These are phyloP conservation scores for Leptographium lundbergii DNA, from an alignment of 2,329 filamentous ascomycete species.

Conservation along the genomic window DNA sequence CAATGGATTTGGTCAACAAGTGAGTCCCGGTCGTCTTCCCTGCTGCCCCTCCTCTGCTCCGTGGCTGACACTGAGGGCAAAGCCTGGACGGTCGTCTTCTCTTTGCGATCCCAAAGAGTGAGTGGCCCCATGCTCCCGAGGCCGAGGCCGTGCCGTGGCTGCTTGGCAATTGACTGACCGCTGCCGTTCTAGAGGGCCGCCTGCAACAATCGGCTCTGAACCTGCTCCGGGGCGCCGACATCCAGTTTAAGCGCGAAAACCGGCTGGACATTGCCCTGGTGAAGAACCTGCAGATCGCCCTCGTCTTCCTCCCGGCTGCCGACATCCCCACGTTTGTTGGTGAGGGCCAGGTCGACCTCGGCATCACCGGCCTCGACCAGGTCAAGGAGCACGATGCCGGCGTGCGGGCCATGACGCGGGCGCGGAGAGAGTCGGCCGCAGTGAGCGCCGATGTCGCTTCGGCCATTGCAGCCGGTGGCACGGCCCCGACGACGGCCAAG, in stretches of 20 bases:
- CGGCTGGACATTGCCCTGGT: slow-evolving; percentile 95
- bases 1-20: slow-evolving; percentile 44
- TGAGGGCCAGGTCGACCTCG: slow-evolving; percentile 78
- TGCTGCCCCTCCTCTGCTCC: slow-evolving; percentile 3
- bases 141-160: background rate
- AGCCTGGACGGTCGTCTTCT: slow-evolving; percentile 87
- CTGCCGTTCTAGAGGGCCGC: slow-evolving; percentile 58
- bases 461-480: slow-evolving; percentile 14
- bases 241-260: slow-evolving; percentile 91
- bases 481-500: slow-evolving; percentile 21
- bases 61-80: slow-evolving; percentile 20
- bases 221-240: slow-evolving; percentile 83
- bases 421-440: slow-evolving; percentile 31
- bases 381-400: slow-evolving; percentile 77
- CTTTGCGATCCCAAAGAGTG: slow-evolving; percentile 97
- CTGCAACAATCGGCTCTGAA: slow-evolving; percentile 81
- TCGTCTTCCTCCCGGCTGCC: slow-evolving; percentile 91
- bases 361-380: slow-evolving; percentile 89
- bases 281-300: slow-evolving; percentile 89
- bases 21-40: slow-evolving; percentile 20
- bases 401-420: slow-evolving; percentile 35
- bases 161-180: background rate
- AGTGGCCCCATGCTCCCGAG: slow-evolving; percentile 24
- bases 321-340: slow-evolving; percentile 97
- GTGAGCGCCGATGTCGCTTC: slow-evolving; percentile 17